Percentiles rank a stretch among this genome's conserved stretches.
phyloP scores from a whole-genome alignment of 2,329 filamentous ascomycete genomes.

The Fusarium sp. region DNA sequence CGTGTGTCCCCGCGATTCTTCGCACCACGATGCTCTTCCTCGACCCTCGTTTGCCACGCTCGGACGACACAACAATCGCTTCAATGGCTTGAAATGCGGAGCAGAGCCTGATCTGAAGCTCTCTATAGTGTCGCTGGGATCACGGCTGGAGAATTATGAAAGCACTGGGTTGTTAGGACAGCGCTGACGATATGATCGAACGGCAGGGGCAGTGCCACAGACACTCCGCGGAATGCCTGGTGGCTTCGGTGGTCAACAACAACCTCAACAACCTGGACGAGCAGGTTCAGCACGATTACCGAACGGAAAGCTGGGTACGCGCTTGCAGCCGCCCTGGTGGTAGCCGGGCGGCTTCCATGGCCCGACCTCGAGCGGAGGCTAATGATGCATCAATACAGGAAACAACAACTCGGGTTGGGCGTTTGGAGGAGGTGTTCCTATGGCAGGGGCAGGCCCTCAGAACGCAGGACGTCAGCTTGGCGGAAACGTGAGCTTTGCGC shows the following conservation, averaged over 20 bases:
- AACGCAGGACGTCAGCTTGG: conserved; percentile 66
- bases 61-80: conserved; percentile 26
- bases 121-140: conserved; percentile 7
- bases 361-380: conserved; percentile 29
- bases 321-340: not conserved
- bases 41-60: conserved; percentile 20
- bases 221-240: conserved; percentile 71
- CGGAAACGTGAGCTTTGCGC: conserved; percentile 73
- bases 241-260: conserved; percentile 70
- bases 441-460: conserved; percentile 67
- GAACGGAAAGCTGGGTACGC: conserved; percentile 72
- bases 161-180: conserved; percentile 29
- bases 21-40: conserved; percentile 31
- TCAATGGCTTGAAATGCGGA: conserved; percentile 27
- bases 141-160: conserved; percentile 20
- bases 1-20: conserved; percentile 21
- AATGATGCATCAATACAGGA: conserved; percentile 50
- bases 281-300: conserved; percentile 70
- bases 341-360: not conserved
- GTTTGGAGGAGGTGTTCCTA: conserved; percentile 71
- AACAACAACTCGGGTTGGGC: conserved; percentile 70
- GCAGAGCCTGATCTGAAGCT: not conserved
- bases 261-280: conserved; percentile 65
- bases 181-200: conserved; percentile 45
- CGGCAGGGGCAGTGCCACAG: conserved; percentile 69